A percentile compares a stretch with the other conserved stretches of the same genome.
These are phyloP conservation scores for Neurospora sp. DNA, from an alignment of 495 filamentous ascomycete species.

Conservation along the genomic window DNA sequence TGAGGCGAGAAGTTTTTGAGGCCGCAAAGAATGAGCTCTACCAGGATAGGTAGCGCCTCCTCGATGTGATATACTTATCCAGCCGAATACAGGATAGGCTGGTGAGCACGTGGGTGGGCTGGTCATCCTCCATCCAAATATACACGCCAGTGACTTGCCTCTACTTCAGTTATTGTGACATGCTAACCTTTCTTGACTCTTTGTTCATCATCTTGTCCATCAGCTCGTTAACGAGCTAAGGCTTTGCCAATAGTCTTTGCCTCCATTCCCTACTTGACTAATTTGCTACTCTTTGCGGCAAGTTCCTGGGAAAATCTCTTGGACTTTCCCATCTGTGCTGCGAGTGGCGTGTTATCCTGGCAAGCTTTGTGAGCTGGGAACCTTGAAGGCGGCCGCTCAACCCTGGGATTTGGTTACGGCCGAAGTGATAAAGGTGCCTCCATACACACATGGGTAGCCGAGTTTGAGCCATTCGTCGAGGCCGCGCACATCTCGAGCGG, in stretches of 20 bases:
- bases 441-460: neutral
- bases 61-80: neutral
- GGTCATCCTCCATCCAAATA: neutral
- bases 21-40: neutral
- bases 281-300: neutral
- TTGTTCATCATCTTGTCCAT: neutral
- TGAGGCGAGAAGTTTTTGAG: neutral
- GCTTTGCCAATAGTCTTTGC: neutral
- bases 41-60: neutral
- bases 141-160: neutral
- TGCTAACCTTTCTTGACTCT: neutral
- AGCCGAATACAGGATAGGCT: neutral
- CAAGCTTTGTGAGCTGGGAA: neutral
- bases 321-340: neutral
- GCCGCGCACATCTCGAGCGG: neutral
- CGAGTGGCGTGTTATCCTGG: neutral
- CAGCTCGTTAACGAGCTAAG: neutral
- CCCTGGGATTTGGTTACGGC: neutral
- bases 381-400: neutral
- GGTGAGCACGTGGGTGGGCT: neutral
- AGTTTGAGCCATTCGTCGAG: neutral
- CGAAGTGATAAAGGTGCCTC: neutral
- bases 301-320: neutral
- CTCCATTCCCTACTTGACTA: neutral
- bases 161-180: neutral